phyloP scores from a whole-genome alignment of 129 eudicot species.

The Saposhnikovia divaricata region DNA sequence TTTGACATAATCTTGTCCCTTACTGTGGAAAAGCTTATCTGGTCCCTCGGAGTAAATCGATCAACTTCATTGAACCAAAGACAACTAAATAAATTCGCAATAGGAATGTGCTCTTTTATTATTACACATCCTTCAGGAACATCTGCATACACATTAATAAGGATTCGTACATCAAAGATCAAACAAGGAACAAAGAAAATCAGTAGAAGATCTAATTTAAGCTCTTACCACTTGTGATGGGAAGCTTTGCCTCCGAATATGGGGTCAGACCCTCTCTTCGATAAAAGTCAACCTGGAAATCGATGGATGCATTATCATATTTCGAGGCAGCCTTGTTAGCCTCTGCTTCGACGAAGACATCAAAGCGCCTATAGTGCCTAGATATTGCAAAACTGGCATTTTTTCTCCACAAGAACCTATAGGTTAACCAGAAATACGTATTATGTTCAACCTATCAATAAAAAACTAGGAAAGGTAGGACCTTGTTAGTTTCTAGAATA shows the following conservation, averaged over 20 bases:
- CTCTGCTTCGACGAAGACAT: constrained; percentile 87
- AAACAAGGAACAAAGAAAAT: not conserved
- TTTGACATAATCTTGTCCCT: constrained; percentile 67
- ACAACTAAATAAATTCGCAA: constrained; percentile 79
- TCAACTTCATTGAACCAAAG: constrained; percentile 98
- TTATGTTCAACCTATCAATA: not conserved
- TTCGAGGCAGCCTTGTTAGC: constrained; percentile 88
- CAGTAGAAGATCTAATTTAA: not conserved
- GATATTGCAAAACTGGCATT: constrained; percentile 95
- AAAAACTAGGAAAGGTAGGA: not conserved
- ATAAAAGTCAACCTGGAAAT: constrained; percentile 75
- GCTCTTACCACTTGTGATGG: constrained; percentile 74
- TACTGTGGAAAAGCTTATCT: constrained; percentile 82
- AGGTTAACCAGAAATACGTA: not conserved
- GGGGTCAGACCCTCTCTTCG: constrained; percentile 86
- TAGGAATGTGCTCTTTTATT: constrained; percentile 80
- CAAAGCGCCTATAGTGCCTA: constrained; percentile 83
- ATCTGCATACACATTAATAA: constrained; percentile 36
- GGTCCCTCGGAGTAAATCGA: constrained; percentile 92
- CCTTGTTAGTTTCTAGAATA: not conserved
- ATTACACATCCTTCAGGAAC: constrained; percentile 98
- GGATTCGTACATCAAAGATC: not conserved
- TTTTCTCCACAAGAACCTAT: constrained; percentile 89
- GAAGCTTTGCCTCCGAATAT: constrained; percentile 67
- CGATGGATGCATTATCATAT: constrained; percentile 82